A percentile compares a stretch with the other conserved stretches of the same genome.
phyloP scores from a whole-genome alignment of 1,284 basidiomycete genomes.

The Sporisorium graminicola region DNA sequence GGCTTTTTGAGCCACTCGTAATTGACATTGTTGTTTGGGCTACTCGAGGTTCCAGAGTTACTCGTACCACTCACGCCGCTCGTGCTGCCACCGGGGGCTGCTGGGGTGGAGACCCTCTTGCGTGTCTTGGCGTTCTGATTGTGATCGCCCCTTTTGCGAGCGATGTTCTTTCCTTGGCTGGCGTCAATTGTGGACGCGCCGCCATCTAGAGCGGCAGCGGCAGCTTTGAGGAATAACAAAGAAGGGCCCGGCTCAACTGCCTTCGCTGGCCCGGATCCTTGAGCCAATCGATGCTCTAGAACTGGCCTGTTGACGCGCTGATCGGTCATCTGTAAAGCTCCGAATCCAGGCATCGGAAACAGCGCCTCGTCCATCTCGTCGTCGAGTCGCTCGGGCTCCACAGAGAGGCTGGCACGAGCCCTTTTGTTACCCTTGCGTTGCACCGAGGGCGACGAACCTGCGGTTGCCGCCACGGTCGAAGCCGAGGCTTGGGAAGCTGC shows the following conservation, averaged over 20 bases:
- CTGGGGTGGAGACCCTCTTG: constrained; percentile 2
- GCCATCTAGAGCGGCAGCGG: too few relatives aligned
- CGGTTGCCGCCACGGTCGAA: not conserved
- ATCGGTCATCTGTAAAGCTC: not conserved
- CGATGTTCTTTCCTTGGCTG: not conserved
- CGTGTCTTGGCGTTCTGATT: not conserved
- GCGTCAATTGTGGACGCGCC: not conserved
- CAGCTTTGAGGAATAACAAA: not conserved
- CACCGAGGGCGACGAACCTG: constrained; percentile 10
- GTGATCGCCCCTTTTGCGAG: not conserved
- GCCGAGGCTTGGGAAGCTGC: constrained; percentile 9
- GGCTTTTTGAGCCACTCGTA: constrained; percentile 22
- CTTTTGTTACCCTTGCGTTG: constrained; percentile 17
- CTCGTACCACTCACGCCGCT: not conserved
- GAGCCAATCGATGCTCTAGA: not conserved
- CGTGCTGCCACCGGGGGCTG: not conserved
- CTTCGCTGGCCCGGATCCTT: too few relatives aligned
- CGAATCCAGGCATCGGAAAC: constrained; percentile 49
- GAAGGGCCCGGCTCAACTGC: too few relatives aligned
- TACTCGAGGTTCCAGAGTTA: too few relatives aligned
- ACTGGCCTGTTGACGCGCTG: not conserved
- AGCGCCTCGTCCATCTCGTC: constrained; percentile 42
- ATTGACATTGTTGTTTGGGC: not conserved
- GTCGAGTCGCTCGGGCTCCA: constrained; percentile 44
- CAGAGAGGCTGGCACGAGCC: constrained; percentile 12